A percentile compares a stretch with the other conserved stretches of the same genome.
Conservation (phyloP, 805 yeast species). For the Tetrapisispora pingtungensis region DNA sequence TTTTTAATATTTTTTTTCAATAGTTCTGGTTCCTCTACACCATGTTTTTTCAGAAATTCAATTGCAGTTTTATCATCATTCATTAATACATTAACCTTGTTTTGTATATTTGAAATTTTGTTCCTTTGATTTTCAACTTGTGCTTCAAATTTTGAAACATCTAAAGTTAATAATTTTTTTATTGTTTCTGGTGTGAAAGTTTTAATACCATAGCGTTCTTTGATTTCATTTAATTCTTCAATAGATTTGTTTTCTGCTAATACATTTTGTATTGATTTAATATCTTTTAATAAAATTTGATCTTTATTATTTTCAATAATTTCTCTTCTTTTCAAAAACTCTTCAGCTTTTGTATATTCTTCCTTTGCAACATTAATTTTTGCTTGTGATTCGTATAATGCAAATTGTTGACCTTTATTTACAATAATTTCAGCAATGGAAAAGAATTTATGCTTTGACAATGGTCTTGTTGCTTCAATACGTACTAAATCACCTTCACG, state of each 20-base stretch:
- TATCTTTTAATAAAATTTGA: conserved; percentile 23
- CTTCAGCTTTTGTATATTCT: conserved; percentile 46
- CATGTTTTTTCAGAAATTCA: conserved; percentile 28
- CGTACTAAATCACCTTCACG: conserved; percentile 94
- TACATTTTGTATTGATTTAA: conserved; percentile 22
- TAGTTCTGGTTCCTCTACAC: conserved; percentile 29
- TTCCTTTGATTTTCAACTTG: conserved; percentile 20
- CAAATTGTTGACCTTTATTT: conserved; percentile 88
- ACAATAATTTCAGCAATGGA: conserved; percentile 87
- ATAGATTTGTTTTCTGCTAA: conserved; percentile 28
- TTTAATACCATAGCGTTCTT: conserved; percentile 37
- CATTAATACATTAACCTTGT: conserved; percentile 30
- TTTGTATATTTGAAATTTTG: conserved; percentile 30
- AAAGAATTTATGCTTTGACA: conserved; percentile 72
- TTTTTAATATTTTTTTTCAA: conserved; percentile 49
- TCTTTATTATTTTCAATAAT: conserved; percentile 23
- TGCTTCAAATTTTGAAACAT: conserved; percentile 26
- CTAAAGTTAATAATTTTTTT: conserved; percentile 31
- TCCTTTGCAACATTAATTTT: conserved; percentile 56
- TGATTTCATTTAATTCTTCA: conserved; percentile 31
- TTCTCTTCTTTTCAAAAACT: conserved; percentile 44
- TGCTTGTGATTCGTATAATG: conserved; percentile 64
- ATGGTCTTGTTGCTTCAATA: conserved; percentile 79
- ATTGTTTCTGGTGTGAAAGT: conserved; percentile 38
- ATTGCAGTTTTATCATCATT: conserved; percentile 30